Conservation (phyloP, 2,329 filamentous ascomycete species). For the Didymella exigua region DNA sequence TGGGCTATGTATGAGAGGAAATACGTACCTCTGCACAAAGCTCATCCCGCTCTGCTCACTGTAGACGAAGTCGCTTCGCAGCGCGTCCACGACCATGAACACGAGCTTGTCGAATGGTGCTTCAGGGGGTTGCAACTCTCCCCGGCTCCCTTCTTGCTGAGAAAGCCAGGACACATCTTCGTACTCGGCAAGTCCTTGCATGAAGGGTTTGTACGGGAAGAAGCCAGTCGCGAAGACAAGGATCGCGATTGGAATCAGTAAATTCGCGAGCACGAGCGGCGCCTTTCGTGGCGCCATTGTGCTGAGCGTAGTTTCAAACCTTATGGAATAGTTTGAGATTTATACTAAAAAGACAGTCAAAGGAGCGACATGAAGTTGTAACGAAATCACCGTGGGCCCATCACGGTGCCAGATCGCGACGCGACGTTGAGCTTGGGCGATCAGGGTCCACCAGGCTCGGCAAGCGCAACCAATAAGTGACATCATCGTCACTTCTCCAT, state of each 20-base stretch:
- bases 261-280: conserved; percentile 70
- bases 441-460: conserved; percentile 39
- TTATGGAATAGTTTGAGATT: no score
- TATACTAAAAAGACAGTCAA: conserved; percentile 1
- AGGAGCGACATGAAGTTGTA: conserved; percentile 19
- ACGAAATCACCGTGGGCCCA: conserved; percentile 16
- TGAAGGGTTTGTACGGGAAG: conserved; percentile 95
- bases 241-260: conserved; percentile 73
- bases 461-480: conserved; percentile 37
- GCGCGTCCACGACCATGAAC: conserved; percentile 97
- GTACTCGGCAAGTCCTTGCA: conserved; percentile 80
- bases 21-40: conserved; percentile 80
- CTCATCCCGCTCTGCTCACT: conserved; percentile 77
- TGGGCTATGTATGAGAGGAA: neutral
- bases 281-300: conserved; percentile 36
- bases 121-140: conserved; percentile 55
- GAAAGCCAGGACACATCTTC: conserved; percentile 52
- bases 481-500: conserved; percentile 30
- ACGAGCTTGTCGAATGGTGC: conserved; percentile 86
- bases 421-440: conserved; percentile 32
- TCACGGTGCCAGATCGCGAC: conserved; percentile 26
- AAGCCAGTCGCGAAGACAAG: conserved; percentile 83
- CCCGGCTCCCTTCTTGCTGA: conserved; percentile 50
- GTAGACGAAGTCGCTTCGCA: conserved; percentile 91
- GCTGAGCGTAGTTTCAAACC: no score